These are phyloP conservation scores for Penicillium diatomitis DNA, from an alignment of 495 filamentous ascomycete genomes.

Conservation along the genomic window DNA sequence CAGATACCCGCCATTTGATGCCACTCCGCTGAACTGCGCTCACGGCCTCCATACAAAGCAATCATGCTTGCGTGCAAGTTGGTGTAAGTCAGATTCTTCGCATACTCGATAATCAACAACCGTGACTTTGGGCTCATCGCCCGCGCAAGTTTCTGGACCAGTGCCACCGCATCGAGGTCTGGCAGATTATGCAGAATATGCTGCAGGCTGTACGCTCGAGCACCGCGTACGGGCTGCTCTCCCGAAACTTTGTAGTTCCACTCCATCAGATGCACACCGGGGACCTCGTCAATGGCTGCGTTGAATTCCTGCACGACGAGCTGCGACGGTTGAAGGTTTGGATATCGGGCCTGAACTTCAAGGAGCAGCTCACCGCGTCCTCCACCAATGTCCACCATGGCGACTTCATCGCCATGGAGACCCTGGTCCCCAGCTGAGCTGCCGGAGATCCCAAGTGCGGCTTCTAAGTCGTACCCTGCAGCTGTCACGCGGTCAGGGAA, in stretches of 20 bases:
- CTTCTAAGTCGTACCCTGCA: conserved; percentile 23
- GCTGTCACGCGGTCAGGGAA: conserved; percentile 20
- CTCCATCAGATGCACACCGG: conserved; percentile 20
- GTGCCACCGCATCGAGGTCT: conserved; percentile 26
- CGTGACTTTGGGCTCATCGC: conserved; percentile 39
- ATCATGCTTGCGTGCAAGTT: conserved; percentile 31
- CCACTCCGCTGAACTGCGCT: conserved; percentile 27
- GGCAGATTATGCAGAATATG: conserved; percentile 38
- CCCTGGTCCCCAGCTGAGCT: neutral
- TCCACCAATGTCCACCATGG: conserved; percentile 49
- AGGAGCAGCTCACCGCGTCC: conserved; percentile 43
- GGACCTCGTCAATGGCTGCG: conserved; percentile 16
- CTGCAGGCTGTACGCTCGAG: conserved; percentile 34
- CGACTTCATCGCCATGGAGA: conserved; percentile 2
- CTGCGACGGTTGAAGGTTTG: conserved; percentile 24
- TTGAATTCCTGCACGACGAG: conserved; percentile 43
- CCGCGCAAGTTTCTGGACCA: conserved; percentile 31
- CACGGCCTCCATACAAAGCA: conserved; percentile 24
- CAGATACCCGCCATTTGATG: conserved; percentile 21
- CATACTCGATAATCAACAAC: conserved; percentile 35
- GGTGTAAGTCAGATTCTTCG: conserved; percentile 25
- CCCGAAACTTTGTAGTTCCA: conserved; percentile 29
- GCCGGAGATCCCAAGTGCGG: conserved; percentile 14
- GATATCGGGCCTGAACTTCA: conserved; percentile 32
- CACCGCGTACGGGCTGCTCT: conserved; percentile 28